Percentiles rank a stretch among this genome's conserved stretches.
Evolutionary conservation across 2,329 filamentous ascomycete species (phyloP).

Genomic region (Aaosphaeria pasadenensis): DNA sequence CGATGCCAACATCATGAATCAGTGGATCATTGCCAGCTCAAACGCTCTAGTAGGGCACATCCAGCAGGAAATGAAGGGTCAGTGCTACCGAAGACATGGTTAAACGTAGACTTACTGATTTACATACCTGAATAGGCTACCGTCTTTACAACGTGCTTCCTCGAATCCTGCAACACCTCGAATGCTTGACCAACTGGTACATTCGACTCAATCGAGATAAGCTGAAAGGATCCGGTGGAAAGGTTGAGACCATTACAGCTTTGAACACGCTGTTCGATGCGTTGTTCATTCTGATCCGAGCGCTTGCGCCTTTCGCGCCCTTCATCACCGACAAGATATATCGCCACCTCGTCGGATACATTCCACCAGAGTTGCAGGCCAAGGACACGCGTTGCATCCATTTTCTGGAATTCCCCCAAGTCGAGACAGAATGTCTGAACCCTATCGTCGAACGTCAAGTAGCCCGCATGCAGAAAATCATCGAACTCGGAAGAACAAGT

Average conservation of each 20-base stretch:
- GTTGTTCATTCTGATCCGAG: conserved; percentile 81
- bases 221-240: conserved; percentile 82
- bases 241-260: conserved; percentile 83
- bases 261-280: conserved; percentile 94
- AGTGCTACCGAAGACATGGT: no score
- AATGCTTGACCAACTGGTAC: conserved; percentile 98
- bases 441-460: conserved; percentile 81
- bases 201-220: conserved; percentile 91
- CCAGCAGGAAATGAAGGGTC: no score
- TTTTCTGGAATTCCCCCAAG: conserved; percentile 86
- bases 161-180: conserved; percentile 59
- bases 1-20: conserved; percentile 91
- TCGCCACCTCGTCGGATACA: conserved; percentile 73
- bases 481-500: conserved; percentile 82
- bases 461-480: conserved; percentile 89
- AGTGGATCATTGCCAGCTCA: conserved; percentile 75
- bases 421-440: conserved; percentile 85
- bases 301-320: conserved; percentile 89
- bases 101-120: no score
- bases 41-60: no score
- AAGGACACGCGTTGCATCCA: conserved; percentile 83
- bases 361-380: conserved; percentile 66
- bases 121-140: no score
- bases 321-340: conserved; percentile 97
- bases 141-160: no score